Evolutionary conservation across 2,329 filamentous ascomycete genomes (phyloP), one percentile per base, ranked within the genome.

Genomic region (Aspergillus sp.): DNA sequence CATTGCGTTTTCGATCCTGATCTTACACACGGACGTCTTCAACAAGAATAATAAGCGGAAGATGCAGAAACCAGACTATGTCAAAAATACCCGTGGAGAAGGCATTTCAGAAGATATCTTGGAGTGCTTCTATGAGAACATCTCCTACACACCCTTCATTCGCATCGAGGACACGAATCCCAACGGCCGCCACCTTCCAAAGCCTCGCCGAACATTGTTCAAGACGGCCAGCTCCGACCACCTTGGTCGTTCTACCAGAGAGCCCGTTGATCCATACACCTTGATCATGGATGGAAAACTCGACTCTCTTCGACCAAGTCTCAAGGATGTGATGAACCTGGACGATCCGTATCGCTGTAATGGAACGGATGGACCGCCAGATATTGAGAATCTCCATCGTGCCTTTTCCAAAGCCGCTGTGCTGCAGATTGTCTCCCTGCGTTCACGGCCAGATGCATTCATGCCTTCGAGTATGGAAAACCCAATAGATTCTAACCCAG

Each of bases 1-100:
- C 70, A 94, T 98, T 65, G 92, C 94, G 15, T 99, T 99, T 73
- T 98, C 94, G 2, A 87, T 99, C 59, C 85, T 99, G 61, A 97
- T 99, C 67, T 82, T 99, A 36, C 95, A 99, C 70, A 98, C 95
- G 0, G 95, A 99, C 73, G 91, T 96, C n/a, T 98, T 98, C 86
- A 99, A 99, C 82, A 97, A 96, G 78, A 99, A 98, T 81, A 98
- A 98, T 80, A 98, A 98, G 79, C 87, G 95, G 76, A 99, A 99
- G 78, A 99, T 99, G 95, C 92, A 96, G 72, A 96, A 96, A 73
- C 80, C 85, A 0, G 95, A 98, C 71, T 99, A 99, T 76, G 84
- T 98, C 68, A 97, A 96, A 77, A 98, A 98, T 74, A 96, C 93
- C 0, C 88, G 88, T 21, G 92, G 91, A 3, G 93, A 98, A 73